These are phyloP conservation scores for Cladosporium sp. DNA, from an alignment of 2,329 filamentous ascomycete genomes.

Conservation along the genomic window DNA sequence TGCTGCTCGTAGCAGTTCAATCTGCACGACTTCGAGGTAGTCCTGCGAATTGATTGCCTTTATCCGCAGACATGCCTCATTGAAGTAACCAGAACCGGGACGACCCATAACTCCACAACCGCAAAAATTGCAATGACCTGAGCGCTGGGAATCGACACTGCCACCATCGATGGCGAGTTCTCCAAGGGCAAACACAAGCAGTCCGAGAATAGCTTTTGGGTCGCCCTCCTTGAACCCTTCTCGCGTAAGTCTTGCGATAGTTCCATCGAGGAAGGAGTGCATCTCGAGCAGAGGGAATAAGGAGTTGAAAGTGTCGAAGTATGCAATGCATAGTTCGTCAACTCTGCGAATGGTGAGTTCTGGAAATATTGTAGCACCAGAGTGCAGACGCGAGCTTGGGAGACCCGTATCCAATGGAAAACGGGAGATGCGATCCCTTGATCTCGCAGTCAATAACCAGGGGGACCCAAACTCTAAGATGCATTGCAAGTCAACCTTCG, in stretches of 20 bases:
- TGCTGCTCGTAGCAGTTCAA: too few species aligned
- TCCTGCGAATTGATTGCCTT: not conserved
- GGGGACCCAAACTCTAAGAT: too few species aligned
- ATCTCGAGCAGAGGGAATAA: not conserved
- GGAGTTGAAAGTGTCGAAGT: not conserved
- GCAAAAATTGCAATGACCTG: constrained; percentile 4
- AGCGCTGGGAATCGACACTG: constrained; percentile 1
- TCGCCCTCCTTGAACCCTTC: not conserved
- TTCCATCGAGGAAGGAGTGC: not conserved
- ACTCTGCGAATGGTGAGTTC: not conserved
- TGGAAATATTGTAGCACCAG: not conserved
- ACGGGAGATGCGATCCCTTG: not conserved
- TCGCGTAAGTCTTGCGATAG: not conserved
- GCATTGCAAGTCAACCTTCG: too few species aligned
- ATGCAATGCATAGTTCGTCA: not conserved
- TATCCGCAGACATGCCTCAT: not conserved
- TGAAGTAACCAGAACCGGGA: not conserved
- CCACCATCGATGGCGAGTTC: not conserved
- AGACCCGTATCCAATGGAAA: not conserved
- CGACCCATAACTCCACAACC: not conserved
- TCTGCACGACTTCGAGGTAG: not conserved
- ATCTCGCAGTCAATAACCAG: not conserved
- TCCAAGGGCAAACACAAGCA: not conserved
- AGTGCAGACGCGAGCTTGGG: not conserved
- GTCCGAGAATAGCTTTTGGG: not conserved